These are phyloP conservation scores for Colletotrichum lindemuthianum DNA, from an alignment of 2,329 filamentous ascomycete genomes.

Conservation along the genomic window DNA sequence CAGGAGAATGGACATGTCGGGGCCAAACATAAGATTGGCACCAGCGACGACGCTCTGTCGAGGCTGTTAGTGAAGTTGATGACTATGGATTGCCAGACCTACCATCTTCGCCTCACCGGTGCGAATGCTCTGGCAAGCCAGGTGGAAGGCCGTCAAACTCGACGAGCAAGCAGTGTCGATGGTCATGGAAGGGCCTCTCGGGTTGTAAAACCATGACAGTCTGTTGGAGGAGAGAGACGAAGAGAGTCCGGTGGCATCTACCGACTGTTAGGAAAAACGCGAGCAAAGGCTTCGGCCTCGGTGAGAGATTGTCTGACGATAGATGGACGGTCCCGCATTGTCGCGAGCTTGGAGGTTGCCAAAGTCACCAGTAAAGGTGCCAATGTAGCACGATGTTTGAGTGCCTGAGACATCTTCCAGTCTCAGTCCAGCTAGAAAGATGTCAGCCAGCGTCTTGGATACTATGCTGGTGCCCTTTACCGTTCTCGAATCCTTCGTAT, in stretches of 20 bases:
- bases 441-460: not conserved
- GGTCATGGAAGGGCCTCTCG: constrained; percentile 44
- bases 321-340: constrained; percentile 31
- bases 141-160: constrained; percentile 45
- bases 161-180: constrained; percentile 50
- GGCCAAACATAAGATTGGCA: constrained; percentile 39
- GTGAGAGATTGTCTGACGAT: constrained; percentile 39
- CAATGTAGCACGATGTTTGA: constrained; percentile 47
- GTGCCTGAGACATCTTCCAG: constrained; percentile 49
- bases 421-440: constrained; percentile 41
- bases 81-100: not conserved
- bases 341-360: constrained; percentile 41
- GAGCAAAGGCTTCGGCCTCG: constrained; percentile 43
- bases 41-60: constrained; percentile 36
- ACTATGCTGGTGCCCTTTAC: constrained; percentile 46
- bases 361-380: constrained; percentile 48
- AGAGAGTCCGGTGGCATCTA: constrained; percentile 62
- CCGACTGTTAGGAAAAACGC: constrained; percentile 50
- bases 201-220: constrained; percentile 42
- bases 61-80: not conserved
- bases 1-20: constrained; percentile 39
- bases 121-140: constrained; percentile 44
- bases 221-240: constrained; percentile 39
- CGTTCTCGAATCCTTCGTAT: constrained; percentile 49
- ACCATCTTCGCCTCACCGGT: constrained; percentile 42